These are phyloP conservation scores for Metschnikowia reukaufii DNA, from an alignment of 805 yeast genomes.

Conservation along the genomic window DNA sequence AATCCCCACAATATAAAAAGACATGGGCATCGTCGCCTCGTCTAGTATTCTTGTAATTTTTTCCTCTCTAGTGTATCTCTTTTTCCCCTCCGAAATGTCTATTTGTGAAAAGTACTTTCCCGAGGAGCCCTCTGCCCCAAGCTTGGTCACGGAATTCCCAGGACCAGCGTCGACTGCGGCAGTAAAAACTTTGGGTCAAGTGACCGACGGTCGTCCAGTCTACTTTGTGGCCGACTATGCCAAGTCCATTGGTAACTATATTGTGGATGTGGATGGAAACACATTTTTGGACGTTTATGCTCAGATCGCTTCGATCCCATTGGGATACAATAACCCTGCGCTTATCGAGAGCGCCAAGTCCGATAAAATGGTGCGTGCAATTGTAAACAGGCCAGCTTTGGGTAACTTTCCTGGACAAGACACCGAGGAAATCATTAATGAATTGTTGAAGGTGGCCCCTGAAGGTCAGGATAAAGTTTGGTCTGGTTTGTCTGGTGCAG, in stretches of 20 bases:
- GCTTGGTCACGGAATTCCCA: slow-evolving; percentile 63
- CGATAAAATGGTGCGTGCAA: slow-evolving; percentile 67
- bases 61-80: not conserved
- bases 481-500: slow-evolving; percentile 83
- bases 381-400: slow-evolving; percentile 81
- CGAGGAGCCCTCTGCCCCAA: slow-evolving; percentile 74
- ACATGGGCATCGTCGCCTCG: slow-evolving; percentile 8
- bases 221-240: slow-evolving; percentile 76
- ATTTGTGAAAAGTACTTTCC: slow-evolving; percentile 66
- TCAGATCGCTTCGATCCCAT: slow-evolving; percentile 81
- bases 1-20: not conserved
- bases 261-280: slow-evolving; percentile 81
- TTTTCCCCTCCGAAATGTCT: slow-evolving; percentile 28
- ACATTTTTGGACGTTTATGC: slow-evolving; percentile 70
- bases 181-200: slow-evolving; percentile 54
- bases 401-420: slow-evolving; percentile 59
- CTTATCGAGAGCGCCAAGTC: slow-evolving; percentile 66
- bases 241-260: slow-evolving; percentile 75
- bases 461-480: slow-evolving; percentile 72
- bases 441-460: slow-evolving; percentile 67
- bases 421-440: slow-evolving; percentile 54
- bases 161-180: slow-evolving; percentile 67
- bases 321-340: slow-evolving; percentile 84
- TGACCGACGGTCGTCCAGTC: slow-evolving; percentile 70
- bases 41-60: not conserved